Percentiles rank a stretch among this genome's conserved stretches.
These are phyloP conservation scores for Pyrus pyrifolia DNA, from an alignment of 306 rosid species.

Conservation along the genomic window DNA sequence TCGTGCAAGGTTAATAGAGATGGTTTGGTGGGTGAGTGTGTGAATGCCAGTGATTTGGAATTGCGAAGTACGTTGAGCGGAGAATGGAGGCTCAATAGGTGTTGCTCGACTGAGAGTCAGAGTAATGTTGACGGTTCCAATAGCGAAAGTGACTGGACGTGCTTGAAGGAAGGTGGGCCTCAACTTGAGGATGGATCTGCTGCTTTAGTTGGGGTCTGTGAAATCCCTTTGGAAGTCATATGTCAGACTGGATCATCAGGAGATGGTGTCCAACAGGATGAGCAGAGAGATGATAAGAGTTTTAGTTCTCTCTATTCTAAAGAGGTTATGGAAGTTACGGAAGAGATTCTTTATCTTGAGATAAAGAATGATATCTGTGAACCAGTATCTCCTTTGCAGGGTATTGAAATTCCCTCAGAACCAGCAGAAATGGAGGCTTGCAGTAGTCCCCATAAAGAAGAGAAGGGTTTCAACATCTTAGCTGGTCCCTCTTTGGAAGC, in stretches of 20 bases:
- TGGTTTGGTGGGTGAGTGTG: background rate
- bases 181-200: conserved; percentile 24
- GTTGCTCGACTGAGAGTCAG: conserved; percentile 21
- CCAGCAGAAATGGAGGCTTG: conserved; percentile 19
- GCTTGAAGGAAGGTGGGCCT: conserved; percentile 20
- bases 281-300: conserved; percentile 29
- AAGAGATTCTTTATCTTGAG: conserved; percentile 11
- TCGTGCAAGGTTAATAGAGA: conserved; percentile 3
- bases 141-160: conserved; percentile 6
- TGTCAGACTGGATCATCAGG: conserved; percentile 16
- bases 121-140: conserved; percentile 14
- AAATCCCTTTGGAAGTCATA: conserved; percentile 17
- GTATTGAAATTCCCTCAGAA: conserved; percentile 30
- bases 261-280: conserved; percentile 28
- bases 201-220: conserved; percentile 3
- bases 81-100: conserved; percentile 27
- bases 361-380: conserved; percentile 22
- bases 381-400: conserved; percentile 21
- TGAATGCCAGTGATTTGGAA: background rate
- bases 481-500: conserved; percentile 27
- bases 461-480: conserved; percentile 27
- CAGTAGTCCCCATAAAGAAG: conserved; percentile 28
- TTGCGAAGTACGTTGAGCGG: conserved; percentile 20
- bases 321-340: conserved; percentile 14
- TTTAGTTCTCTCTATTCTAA: conserved; percentile 15